A percentile compares a stretch with the other conserved stretches of the same genome.
These are phyloP conservation scores for Curvularia sp. DNA, from an alignment of 2,329 filamentous ascomycete genomes.

Conservation along the genomic window DNA sequence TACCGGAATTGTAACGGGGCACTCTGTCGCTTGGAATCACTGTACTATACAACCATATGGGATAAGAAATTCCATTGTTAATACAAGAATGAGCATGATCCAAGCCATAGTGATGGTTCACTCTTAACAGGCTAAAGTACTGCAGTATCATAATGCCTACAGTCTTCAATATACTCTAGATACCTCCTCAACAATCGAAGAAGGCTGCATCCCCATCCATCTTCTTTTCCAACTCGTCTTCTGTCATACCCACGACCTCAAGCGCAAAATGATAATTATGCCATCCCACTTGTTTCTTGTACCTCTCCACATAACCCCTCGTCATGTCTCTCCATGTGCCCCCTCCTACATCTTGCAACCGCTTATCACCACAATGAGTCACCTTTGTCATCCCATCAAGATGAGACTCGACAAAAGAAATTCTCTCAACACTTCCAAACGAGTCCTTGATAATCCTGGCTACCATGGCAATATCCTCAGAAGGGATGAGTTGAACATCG, in stretches of 20 bases:
- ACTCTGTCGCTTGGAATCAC: no score
- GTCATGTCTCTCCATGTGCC: constrained; percentile 30
- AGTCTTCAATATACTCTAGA: not conserved
- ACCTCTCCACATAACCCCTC: constrained; percentile 20
- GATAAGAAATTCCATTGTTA: no score
- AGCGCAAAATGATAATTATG: constrained; percentile 23
- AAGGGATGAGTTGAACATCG: constrained; percentile 30
- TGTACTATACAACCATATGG: no score
- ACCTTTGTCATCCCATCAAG: constrained; percentile 5
- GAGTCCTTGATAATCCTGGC: constrained; percentile 26
- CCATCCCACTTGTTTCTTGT: constrained; percentile 16
- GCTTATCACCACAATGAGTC: constrained; percentile 7
- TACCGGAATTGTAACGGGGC: no score
- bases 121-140: not conserved
- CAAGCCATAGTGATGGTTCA: not conserved
- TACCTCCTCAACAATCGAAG: constrained; percentile 19
- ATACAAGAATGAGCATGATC: not conserved
- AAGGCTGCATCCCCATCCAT: constrained; percentile 27
- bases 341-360: constrained; percentile 9
- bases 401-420: constrained; percentile 24
- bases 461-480: constrained; percentile 33
- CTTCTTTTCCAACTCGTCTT: constrained; percentile 19
- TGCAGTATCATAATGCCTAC: not conserved
- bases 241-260: constrained; percentile 11
- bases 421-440: constrained; percentile 29